A percentile compares a stretch with the other conserved stretches of the same genome.
These are phyloP conservation scores for Plantago coronopus DNA, from an alignment of 305 asterid genomes.

Conservation along the genomic window DNA sequence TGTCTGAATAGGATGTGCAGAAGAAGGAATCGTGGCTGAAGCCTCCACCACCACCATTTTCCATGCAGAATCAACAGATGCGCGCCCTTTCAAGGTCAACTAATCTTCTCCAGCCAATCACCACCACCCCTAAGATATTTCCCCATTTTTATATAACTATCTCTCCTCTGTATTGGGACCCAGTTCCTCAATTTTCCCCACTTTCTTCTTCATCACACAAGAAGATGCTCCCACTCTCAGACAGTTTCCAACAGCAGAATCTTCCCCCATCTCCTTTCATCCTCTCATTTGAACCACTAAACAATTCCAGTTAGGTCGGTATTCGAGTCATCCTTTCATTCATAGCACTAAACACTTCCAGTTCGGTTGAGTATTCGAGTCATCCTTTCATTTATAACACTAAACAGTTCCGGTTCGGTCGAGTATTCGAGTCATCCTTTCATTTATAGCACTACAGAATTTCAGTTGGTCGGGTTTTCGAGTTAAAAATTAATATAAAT, in stretches of 20 bases:
- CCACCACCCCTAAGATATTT: slow-evolving; percentile 4
- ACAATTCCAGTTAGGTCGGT: no score
- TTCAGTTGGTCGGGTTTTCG: no score
- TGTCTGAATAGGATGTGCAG: neutral
- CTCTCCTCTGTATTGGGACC: slow-evolving; percentile 5
- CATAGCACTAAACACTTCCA: no score
- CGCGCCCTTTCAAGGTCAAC: slow-evolving; percentile 29
- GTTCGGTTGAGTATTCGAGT: no score
- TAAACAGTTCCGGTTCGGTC: no score
- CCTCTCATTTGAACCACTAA: neutral
- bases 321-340: no score
- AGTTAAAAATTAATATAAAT: no score
- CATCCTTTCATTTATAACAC: no score
- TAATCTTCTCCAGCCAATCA: slow-evolving; percentile 16
- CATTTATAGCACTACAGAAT: no score
- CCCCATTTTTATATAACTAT: neutral
- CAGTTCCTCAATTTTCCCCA: neutral
- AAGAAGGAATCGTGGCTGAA: neutral
- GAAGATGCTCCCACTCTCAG: neutral
- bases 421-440: no score
- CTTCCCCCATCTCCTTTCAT: neutral
- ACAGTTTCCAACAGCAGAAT: neutral
- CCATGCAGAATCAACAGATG: neutral
- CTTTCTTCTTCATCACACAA: neutral
- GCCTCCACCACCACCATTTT: slow-evolving; percentile 5